Conservation (phyloP, 106 monocot species). For the Iris macrosiphon region DNA sequence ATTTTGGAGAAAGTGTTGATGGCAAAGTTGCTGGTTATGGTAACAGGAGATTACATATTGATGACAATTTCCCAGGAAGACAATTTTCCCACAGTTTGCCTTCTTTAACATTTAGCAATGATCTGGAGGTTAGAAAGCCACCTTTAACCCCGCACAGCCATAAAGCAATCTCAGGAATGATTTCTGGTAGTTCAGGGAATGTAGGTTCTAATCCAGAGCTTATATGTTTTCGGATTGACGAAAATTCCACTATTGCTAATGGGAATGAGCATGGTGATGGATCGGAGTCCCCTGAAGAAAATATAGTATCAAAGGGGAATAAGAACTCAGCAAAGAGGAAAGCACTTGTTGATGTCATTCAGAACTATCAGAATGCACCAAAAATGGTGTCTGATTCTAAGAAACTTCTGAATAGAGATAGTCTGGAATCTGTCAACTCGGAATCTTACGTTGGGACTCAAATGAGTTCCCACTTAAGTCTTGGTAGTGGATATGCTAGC, state of each 20-base stretch:
- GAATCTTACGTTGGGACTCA: conserved; percentile 6
- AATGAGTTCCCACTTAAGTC: conserved; percentile 3
- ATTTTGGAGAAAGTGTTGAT: conserved; percentile 10
- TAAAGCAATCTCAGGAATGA: conserved; percentile 18
- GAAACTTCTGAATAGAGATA: conserved; percentile 6
- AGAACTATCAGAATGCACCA: conserved; percentile 30
- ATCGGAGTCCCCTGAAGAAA: conserved; percentile 8
- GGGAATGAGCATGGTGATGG: conserved; percentile 22
- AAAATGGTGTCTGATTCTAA: neutral
- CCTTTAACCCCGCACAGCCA: conserved; percentile 43
- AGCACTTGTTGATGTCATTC: conserved; percentile 37
- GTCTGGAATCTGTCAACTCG: conserved; percentile 32
- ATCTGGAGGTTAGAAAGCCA: conserved; percentile 10
- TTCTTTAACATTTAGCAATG: conserved; percentile 13
- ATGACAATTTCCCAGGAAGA: conserved; percentile 13
- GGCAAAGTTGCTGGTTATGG: conserved; percentile 1
- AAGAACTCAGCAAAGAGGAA: conserved; percentile 18
- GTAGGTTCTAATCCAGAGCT: conserved; percentile 42
- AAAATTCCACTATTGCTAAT: conserved; percentile 45
- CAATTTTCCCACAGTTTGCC: conserved; percentile 10
- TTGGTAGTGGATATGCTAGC: conserved; percentile 1
- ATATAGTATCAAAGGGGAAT: conserved; percentile 5
- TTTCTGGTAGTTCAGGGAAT: conserved; percentile 32
- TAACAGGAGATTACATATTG: conserved; percentile 11
- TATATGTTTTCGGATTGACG: conserved; percentile 78